A percentile compares a stretch with the other conserved stretches of the same genome.
Conservation (phyloP, 306 rosid species). For the Cyclanthera cordifolia region DNA sequence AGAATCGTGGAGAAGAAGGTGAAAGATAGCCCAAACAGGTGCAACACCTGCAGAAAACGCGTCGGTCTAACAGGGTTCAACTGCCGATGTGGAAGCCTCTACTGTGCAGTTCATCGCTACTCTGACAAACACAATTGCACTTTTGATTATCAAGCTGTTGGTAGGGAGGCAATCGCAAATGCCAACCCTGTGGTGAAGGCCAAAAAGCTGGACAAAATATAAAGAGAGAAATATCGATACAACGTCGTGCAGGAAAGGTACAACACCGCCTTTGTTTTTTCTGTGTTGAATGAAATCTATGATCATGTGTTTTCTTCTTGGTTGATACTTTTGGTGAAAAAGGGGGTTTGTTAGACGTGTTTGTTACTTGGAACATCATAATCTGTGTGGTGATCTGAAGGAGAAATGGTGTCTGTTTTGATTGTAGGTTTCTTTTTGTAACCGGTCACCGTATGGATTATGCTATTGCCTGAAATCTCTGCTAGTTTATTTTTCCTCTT, state of each 20-base stretch:
- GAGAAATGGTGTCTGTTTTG: not conserved
- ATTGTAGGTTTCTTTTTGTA: constrained; percentile 4
- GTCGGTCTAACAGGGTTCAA: constrained; percentile 33
- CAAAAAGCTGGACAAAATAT: constrained; percentile 31
- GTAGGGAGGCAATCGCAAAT: constrained; percentile 27
- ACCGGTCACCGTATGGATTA: not conserved
- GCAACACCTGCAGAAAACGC: constrained; percentile 32
- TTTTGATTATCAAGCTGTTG: constrained; percentile 23
- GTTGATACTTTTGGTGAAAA: constrained; percentile 8
- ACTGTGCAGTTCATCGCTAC: constrained; percentile 31
- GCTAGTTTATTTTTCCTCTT: constrained; percentile 4
- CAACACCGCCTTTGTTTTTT: not conserved
- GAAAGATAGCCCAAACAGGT: constrained; percentile 25
- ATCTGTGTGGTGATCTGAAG: not conserved
- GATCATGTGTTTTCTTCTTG: not conserved
- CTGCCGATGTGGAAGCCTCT: constrained; percentile 33
- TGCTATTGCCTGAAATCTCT: not conserved
- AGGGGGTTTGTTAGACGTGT: not conserved
- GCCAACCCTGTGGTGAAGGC: constrained; percentile 40
- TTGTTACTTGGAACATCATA: not conserved
- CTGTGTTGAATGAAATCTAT: constrained; percentile 3
- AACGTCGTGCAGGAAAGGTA: not conserved
- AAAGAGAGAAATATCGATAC: not conserved
- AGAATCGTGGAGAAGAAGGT: constrained; percentile 27
- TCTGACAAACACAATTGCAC: constrained; percentile 30